A percentile compares a stretch with the other conserved stretches of the same genome.
Evolutionary conservation across 2,329 filamentous ascomycete species (phyloP).

Genomic region (Mariannaea elegans): DNA sequence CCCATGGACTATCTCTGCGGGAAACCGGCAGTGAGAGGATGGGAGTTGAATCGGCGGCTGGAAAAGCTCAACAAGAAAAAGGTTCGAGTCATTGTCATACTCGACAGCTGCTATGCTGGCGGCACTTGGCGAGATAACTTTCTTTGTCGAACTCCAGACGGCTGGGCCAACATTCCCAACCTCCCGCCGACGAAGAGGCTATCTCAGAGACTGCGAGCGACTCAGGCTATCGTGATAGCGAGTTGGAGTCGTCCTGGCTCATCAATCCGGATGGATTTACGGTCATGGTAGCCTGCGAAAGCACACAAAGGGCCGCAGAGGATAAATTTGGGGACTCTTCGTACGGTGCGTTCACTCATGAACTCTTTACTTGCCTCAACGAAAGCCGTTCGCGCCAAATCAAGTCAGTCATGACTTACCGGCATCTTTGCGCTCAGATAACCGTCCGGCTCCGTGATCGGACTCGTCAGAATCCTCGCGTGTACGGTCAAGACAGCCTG

Average conservation of each 20-base stretch:
- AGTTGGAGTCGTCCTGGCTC: conserved; percentile 2
- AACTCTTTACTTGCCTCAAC: neutral
- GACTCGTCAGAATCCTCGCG: conserved; percentile 4
- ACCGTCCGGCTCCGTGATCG: neutral
- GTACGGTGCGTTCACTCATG: conserved; percentile 14
- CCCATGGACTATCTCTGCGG: conserved; percentile 10
- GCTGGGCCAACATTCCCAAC: neutral
- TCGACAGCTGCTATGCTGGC: conserved; percentile 21
- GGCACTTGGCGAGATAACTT: conserved; percentile 11
- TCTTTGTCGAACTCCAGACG: neutral
- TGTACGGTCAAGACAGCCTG: conserved; percentile 17
- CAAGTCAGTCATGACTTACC: conserved; percentile 13
- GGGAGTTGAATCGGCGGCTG: conserved; percentile 18
- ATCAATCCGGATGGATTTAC: conserved; percentile 20
- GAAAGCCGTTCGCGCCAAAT: neutral
- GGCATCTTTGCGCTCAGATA: conserved; percentile 4
- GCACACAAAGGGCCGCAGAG: conserved; percentile 8
- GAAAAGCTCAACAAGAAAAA: conserved; percentile 9
- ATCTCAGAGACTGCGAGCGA: too few relatives aligned
- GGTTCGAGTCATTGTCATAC: conserved; percentile 12
- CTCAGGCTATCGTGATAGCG: too few relatives aligned
- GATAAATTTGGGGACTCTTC: neutral
- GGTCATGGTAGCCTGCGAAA: conserved; percentile 16
- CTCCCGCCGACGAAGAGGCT: too few relatives aligned
- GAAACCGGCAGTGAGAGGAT: conserved; percentile 15